A percentile compares a stretch with the other conserved stretches of the same genome.
Conservation (phyloP, 1,284 basidiomycete species). For the Sporisorium graminicola region DNA sequence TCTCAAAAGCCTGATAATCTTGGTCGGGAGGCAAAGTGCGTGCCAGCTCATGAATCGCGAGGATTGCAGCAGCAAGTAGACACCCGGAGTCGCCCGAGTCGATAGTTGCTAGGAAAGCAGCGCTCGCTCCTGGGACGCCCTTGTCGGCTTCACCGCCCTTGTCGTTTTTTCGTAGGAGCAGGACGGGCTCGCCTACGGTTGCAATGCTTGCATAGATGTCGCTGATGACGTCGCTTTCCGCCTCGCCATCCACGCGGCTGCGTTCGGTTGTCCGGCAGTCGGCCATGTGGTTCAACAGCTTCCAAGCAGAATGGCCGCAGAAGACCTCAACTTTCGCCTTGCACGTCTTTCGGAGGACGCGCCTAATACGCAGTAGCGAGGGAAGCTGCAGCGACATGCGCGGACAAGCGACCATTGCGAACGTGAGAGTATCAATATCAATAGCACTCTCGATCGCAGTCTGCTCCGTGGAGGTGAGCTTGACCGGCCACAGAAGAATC, state of each 20-base stretch:
- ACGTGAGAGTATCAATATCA: slow-evolving; percentile 27
- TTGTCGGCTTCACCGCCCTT: background rate
- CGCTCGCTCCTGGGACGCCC: background rate
- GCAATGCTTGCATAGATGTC: slow-evolving; percentile 34
- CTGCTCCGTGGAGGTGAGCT: slow-evolving; percentile 12
- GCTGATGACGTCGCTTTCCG: slow-evolving; percentile 29
- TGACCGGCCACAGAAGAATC: slow-evolving; percentile 31
- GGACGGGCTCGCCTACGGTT: slow-evolving; percentile 5
- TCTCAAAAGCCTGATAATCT: slow-evolving; percentile 21
- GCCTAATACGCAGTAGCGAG: slow-evolving; percentile 31
- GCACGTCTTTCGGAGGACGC: slow-evolving; percentile 14
- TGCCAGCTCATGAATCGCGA: slow-evolving; percentile 18
- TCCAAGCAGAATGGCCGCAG: slow-evolving; percentile 20
- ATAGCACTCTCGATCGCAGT: slow-evolving; percentile 22
- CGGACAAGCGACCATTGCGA: slow-evolving; percentile 78
- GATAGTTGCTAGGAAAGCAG: slow-evolving; percentile 3
- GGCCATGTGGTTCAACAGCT: slow-evolving; percentile 27
- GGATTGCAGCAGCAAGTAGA: slow-evolving; percentile 18
- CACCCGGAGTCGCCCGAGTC: slow-evolving; percentile 16
- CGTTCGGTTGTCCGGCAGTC: background rate
- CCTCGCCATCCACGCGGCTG: slow-evolving; percentile 1
- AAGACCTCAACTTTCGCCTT: slow-evolving; percentile 7
- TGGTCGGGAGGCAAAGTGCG: slow-evolving; percentile 21
- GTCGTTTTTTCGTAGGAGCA: slow-evolving; percentile 8
- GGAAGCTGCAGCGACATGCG: slow-evolving; percentile 26